Conservation (phyloP, 805 yeast genomes). For the Metschnikowia similis region DNA sequence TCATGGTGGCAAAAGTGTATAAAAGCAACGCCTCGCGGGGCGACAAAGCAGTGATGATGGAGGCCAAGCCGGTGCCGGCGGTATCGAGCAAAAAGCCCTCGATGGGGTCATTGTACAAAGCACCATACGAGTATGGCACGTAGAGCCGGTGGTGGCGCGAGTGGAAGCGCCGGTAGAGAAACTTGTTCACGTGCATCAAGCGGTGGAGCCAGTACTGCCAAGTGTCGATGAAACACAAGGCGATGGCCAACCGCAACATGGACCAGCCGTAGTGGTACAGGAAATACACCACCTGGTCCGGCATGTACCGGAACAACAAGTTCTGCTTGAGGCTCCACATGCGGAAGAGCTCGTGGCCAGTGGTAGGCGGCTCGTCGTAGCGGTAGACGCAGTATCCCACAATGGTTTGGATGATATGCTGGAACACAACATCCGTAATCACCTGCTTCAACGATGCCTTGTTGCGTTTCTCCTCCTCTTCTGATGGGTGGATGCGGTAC, state of each 20-base stretch:
- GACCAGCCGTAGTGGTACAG: constrained; percentile 66
- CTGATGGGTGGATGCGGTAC: constrained; percentile 89
- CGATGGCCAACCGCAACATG: constrained; percentile 48
- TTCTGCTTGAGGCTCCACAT: constrained; percentile 46
- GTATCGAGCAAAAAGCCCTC: constrained; percentile 95
- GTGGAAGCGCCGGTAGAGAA: constrained; percentile 76
- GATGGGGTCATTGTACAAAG: constrained; percentile 87
- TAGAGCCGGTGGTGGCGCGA: constrained; percentile 92
- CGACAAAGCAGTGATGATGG: constrained; percentile 54
- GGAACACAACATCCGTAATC: constrained; percentile 73
- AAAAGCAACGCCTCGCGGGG: constrained; percentile 74
- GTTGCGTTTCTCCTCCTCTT: constrained; percentile 73
- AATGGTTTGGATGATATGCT: constrained; percentile 77
- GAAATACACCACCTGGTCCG: constrained; percentile 45
- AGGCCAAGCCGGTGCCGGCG: constrained; percentile 84
- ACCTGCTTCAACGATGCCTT: constrained; percentile 70
- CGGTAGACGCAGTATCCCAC: constrained; percentile 56
- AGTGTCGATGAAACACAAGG: constrained; percentile 76
- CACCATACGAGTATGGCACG: constrained; percentile 97
- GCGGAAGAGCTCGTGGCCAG: constrained; percentile 45
- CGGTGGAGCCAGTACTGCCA: constrained; percentile 96
- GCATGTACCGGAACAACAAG: constrained; percentile 37
- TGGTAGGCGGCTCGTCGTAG: constrained; percentile 53
- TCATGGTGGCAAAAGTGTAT: constrained; percentile 85
- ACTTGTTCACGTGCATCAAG: constrained; percentile 77